These are phyloP conservation scores for Anastatica hierochuntica DNA, from an alignment of 345 rosid genomes.

Conservation along the genomic window DNA sequence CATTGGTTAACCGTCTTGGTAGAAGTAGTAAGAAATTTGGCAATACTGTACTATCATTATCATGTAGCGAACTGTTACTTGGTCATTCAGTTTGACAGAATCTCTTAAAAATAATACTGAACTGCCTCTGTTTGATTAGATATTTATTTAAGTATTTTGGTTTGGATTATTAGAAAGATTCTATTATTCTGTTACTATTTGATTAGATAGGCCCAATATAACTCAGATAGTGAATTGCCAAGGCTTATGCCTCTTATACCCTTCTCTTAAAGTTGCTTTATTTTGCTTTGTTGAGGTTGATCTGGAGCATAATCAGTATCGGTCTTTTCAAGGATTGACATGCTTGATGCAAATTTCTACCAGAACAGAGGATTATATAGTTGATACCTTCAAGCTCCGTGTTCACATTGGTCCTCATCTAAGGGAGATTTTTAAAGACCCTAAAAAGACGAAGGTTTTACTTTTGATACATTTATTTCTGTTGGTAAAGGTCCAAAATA, in stretches of 20 bases:
- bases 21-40: slow-evolving; percentile 1
- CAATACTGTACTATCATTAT: background rate
- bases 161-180: background rate
- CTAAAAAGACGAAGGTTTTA: slow-evolving; percentile 79
- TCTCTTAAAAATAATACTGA: background rate
- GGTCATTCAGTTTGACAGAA: background rate
- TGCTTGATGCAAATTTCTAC: slow-evolving; percentile 99
- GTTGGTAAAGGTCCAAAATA: background rate
- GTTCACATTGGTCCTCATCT: slow-evolving; percentile 82
- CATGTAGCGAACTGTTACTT: background rate
- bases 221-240: background rate
- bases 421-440: slow-evolving; percentile 90
- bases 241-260: slow-evolving; percentile 2
- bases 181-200: background rate
- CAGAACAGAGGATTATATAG: slow-evolving; percentile 77
- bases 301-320: slow-evolving; percentile 93
- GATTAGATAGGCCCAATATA: background rate
- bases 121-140: background rate
- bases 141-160: slow-evolving; percentile 3
- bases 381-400: slow-evolving; percentile 83
- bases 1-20: slow-evolving; percentile 1
- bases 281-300: slow-evolving; percentile 56
- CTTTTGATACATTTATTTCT: slow-evolving; percentile 1
- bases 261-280: slow-evolving; percentile 8
- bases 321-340: slow-evolving; percentile 95